Evolutionary conservation across 441 rosid species (phyloP), one percentile per base, ranked within the genome.

Genomic region (Syzygium malaccense): DNA sequence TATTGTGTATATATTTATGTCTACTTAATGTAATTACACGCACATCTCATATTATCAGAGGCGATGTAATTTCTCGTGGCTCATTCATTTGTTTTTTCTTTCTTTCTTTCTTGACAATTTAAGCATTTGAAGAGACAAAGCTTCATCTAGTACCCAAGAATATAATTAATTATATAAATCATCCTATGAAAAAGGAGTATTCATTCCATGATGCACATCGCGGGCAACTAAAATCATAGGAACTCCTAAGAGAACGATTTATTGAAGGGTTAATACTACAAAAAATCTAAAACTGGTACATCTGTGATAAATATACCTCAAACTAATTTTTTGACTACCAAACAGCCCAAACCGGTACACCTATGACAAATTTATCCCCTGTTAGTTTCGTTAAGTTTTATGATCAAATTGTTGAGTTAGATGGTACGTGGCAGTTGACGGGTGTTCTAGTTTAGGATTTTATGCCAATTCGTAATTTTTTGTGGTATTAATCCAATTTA

Each of bases 341-440:
- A 45, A 45, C 48, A 45, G 2, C 48, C 9, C 48, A 45, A 45
- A 45, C 1, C 2, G 9, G 9, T 45, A 45, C 0, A 7, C 2
- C 0, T 45, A 9, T 45, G 9, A 45, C 7, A 45, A 45, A 45
- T 45, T 45, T 45, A 45, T 1, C 2, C 1, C 7, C 0, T 45
- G 9, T 45, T 45, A 45, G 48, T 45, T 45, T 45, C 48, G 2
- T 45, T 45, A 45, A 45, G 48, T 45, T 45, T 45, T 45, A 45
- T 1, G 2, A 1, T 45, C 48, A 45, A 45, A 45, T 45, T 45
- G 48, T 1, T 45, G 9, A 45, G 2, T 45, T 45, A 7, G 48
- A 45, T 45, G 9, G 1, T 1, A 45, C 8, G 48, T 45, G 9
- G 1, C 48, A 45, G 2, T 45, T 45, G 9, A 45, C 48, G 48